phyloP scores from a whole-genome alignment of 768 basidiomycete species.

The Kwoniella heveanensis region DNA sequence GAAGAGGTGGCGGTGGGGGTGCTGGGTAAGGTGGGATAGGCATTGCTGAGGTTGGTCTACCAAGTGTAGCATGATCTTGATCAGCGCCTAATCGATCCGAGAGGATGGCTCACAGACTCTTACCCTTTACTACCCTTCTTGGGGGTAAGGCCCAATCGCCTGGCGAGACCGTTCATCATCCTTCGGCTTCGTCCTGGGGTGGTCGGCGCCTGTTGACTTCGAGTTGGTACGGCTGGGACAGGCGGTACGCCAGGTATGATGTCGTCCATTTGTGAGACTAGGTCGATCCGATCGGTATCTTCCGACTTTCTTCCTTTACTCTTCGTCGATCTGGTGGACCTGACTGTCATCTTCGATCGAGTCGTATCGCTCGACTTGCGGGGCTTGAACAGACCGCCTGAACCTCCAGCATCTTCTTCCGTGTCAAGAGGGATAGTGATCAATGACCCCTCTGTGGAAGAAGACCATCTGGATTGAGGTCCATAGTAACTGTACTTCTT shows the following conservation, averaged over 20 bases:
- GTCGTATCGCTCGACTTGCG: conserved; percentile 32
- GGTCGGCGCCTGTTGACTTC: conserved; percentile 13
- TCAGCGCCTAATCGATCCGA: too few relatives aligned
- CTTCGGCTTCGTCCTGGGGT: conserved; percentile 38
- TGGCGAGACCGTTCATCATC: conserved; percentile 39
- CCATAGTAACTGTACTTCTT: conserved; percentile 3
- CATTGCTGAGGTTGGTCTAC: conserved; percentile 1
- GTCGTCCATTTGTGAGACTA: conserved; percentile 8
- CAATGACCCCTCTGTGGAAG: conserved; percentile 34
- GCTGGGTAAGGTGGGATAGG: conserved; percentile 3
- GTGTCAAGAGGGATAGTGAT: not conserved
- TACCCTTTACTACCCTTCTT: conserved; percentile 28
- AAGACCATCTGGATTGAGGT: conserved; percentile 41
- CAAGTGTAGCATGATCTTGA: not conserved
- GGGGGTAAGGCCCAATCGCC: conserved; percentile 41
- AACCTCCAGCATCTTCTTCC: conserved; percentile 12
- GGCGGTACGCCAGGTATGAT: conserved; percentile 21
- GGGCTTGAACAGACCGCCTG: conserved; percentile 23
- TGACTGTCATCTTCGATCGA: conserved; percentile 24
- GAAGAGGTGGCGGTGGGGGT: conserved; percentile 11
- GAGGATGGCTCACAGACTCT: too few relatives aligned
- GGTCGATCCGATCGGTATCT: conserved; percentile 25
- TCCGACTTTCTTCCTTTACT: conserved; percentile 12
- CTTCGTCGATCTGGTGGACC: conserved; percentile 21
- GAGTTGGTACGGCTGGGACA: not conserved